A percentile compares a stretch with the other conserved stretches of the same genome.
Evolutionary conservation across 2,329 filamentous ascomycete species (phyloP).

Genomic region (Sporothrix euskadiensis): DNA sequence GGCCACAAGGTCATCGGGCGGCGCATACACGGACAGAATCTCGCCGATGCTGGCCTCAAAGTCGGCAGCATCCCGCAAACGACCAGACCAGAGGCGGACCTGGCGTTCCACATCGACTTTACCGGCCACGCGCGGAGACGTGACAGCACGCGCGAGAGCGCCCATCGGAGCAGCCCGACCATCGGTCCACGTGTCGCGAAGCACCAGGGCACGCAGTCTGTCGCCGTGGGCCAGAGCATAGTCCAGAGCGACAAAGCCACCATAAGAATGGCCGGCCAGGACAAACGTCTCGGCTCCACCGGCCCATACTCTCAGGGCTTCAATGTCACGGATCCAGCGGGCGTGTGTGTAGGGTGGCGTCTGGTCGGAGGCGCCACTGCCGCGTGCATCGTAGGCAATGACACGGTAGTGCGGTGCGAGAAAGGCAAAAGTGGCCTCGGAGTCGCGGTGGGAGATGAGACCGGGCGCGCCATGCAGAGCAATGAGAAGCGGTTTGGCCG

Average conservation of each 20-base stretch:
- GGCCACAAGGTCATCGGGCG: not conserved
- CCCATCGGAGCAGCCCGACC: not conserved
- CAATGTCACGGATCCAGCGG: not conserved
- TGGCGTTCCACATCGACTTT: not conserved
- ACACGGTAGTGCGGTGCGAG: not conserved
- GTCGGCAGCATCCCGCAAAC: not conserved
- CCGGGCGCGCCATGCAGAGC: not conserved
- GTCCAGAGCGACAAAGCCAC: not conserved
- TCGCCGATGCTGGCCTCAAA: not conserved
- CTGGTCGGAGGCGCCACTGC: constrained; percentile 11
- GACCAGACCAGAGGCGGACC: constrained; percentile 4
- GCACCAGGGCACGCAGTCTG: not conserved
- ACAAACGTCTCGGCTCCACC: constrained; percentile 13
- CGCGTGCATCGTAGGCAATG: constrained; percentile 8
- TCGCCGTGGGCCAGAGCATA: not conserved
- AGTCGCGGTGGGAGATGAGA: not conserved
- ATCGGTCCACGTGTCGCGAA: constrained; percentile 1
- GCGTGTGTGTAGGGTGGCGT: constrained; percentile 7
- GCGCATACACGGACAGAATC: not conserved
- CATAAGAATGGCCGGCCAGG: not conserved
- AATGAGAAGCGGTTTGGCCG: constrained; percentile 8
- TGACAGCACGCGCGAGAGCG: not conserved
- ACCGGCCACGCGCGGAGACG: not conserved
- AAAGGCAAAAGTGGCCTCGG: not conserved
- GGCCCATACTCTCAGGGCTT: not conserved